These are phyloP conservation scores for Chlorencoelia australis DNA, from an alignment of 2,329 filamentous ascomycete genomes.

Conservation along the genomic window DNA sequence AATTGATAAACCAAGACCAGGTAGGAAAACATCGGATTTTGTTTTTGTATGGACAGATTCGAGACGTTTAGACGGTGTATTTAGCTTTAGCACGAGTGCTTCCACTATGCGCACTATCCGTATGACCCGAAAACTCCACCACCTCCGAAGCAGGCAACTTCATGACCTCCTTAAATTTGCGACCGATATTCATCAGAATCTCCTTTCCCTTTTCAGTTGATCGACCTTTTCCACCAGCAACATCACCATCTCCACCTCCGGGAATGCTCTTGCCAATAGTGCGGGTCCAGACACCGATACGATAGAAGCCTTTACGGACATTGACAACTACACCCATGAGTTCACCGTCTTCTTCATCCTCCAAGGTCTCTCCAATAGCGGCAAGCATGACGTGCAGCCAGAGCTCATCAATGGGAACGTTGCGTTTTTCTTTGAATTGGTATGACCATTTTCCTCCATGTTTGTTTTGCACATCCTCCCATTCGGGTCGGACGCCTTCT, in stretches of 20 bases:
- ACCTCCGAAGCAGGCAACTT: conserved; percentile 65
- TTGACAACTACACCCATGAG: conserved; percentile 99
- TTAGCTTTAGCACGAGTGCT: conserved; percentile 96
- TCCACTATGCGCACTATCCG: conserved; percentile 82
- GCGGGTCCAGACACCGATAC: conserved; percentile 94
- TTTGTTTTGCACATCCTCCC: conserved; percentile 98
- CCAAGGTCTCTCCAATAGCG: conserved; percentile 94
- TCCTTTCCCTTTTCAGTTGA: conserved; percentile 75
- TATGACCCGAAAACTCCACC: conserved; percentile 95
- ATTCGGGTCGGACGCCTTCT: conserved; percentile 90
- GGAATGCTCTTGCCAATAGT: conserved; percentile 80
- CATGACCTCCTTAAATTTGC: conserved; percentile 85
- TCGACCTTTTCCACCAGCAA: conserved; percentile 68
- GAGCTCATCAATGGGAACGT: conserved; percentile 82
- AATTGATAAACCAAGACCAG: no score
- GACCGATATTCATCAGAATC: conserved; percentile 73
- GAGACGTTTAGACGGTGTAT: conserved; percentile 59
- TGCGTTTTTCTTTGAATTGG: conserved; percentile 92
- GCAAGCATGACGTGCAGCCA: conserved; percentile 97
- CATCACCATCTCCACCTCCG: conserved; percentile 61
- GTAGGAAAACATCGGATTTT: no score
- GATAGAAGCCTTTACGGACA: conserved; percentile 95
- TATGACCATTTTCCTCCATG: conserved; percentile 99
- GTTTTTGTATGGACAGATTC: background rate
- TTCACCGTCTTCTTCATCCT: conserved; percentile 93